Base-by-base conservation (phyloP, 2,329 filamentous ascomycete genomes). In the Venturia carpophila region DNA sequence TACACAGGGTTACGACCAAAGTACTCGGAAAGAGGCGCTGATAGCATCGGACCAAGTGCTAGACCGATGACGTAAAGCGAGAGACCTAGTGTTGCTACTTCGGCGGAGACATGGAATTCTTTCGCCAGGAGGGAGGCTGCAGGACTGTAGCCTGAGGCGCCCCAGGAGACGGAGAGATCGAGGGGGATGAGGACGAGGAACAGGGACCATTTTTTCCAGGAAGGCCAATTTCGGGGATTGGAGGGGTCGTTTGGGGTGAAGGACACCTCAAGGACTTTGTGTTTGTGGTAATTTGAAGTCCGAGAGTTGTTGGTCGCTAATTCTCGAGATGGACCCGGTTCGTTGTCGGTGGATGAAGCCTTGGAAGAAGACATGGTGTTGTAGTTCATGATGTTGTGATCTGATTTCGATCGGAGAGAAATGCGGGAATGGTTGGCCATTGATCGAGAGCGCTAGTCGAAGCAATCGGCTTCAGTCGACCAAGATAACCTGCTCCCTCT, bases 11-110 rank as follows among this genome's bases (percentile, higher is more conserved):
- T 80, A 34, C 89, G 84, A 45, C 90, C 90, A 69, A 81, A 84
- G 47, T 89, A 78, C 76, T 93, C 90, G 1, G 86, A 89, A 5
- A 92, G 76, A 0, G 89, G 89, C 1, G 88, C 89, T 79, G 87
- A 90, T 24, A 92, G 37, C 63, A 64, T 64, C 6, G 76, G 76
- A 3, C 76, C 76, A 5, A 77, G 69, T 10, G 75, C 75, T 63
- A 78, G 77, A 21, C 76, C 76, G 1, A 78, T 67, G 24, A 78
- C 76, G 70, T 77, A 78, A 21, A 78, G 73, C 17, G 75, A 76
- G 39, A 77, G 66, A 66, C 75, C 76, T 7, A 79, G 70, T 7
- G 75, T 76, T 30, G 75, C 75, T 49, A 79, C 69, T 64, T 76
- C 75, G 62, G 75, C 73, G 55, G 71, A 73, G 27, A 75, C 72